Base-by-base conservation (phyloP, 139 green algal genomes). In the Volvox africanus region DNA sequence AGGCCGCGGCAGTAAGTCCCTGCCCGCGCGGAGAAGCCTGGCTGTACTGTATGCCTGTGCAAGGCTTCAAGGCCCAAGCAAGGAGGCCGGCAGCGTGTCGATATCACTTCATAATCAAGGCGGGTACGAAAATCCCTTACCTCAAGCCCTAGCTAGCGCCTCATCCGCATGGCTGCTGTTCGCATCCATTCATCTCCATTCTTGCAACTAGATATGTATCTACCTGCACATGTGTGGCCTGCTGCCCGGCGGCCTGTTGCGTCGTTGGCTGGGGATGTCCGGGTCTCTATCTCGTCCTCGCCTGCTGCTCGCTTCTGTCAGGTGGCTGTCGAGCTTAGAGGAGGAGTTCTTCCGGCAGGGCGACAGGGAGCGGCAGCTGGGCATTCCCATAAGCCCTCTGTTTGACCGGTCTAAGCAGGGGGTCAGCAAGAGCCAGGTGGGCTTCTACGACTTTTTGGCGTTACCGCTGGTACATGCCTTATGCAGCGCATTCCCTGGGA, bases 261-360 rank as follows among this genome's bases (percentile, higher is more conserved):
- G 24, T 44, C 2, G 1, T 13, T 44, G 35, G 73, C 28, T 3
- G 73, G 24, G 73, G 17, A 5, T 33, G 73, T 80, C 14, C 2
- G 73, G 2, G 28, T 2, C 9, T 35, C 12, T 32, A 2, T 18
- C 73, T 22, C 14, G 12, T 80, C 20, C 26, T 32, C n/a, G 26
- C 22, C 35, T 80, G 28, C 24, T 80, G n/a, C n/a, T n/a, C n/a
- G n/a, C n/a, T n/a, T n/a, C n/a, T n/a, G 65, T 12, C 68, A 71
- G 62, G 32, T 88, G 82, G 82, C 82, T 88, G 62, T 76, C 82
- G 21, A 65, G 62, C 28, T 65, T 88, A 65, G 82, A 88, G 82
- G 82, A 96, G 87, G 94, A 96, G 92, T 86, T 95, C 37, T 96
- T 96, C 84, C 77, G 55, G 26, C 94, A 96, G 86, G 92, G 94